These are phyloP conservation scores for Colletotrichum nymphaeae DNA, from an alignment of 2,329 filamentous ascomycete species.

Conservation along the genomic window DNA sequence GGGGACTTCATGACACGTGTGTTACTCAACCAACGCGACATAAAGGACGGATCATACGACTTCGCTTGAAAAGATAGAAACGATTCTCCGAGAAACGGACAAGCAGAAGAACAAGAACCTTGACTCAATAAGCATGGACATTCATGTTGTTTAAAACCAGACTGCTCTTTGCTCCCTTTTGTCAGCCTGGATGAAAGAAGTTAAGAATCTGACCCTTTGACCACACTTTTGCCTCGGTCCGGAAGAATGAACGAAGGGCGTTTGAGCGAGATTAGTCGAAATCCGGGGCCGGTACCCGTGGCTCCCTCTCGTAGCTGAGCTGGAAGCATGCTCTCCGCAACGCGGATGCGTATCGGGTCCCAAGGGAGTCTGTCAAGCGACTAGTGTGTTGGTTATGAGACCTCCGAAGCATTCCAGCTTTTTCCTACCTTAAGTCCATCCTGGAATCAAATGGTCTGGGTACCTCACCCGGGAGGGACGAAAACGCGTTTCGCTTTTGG, in stretches of 20 bases:
- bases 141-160: not conserved
- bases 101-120: not conserved
- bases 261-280: not conserved
- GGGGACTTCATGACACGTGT: slow-evolving; percentile 1
- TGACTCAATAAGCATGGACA: too few relatives aligned
- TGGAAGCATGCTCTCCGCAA: not conserved
- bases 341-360: not conserved
- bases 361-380: not conserved
- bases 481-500: not conserved
- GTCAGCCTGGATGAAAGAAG: not conserved
- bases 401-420: not conserved
- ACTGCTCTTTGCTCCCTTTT: not conserved
- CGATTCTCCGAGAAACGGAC: not conserved
- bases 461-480: not conserved
- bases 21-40: not conserved
- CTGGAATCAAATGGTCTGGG: not conserved
- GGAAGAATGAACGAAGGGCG: not conserved
- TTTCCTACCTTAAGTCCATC: not conserved
- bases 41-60: not conserved
- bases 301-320: not conserved
- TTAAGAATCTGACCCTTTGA: not conserved
- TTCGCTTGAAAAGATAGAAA: not conserved
- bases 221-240: not conserved
- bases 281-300: not conserved
- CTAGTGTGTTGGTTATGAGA: not conserved